Evolutionary conservation across 805 yeast species (phyloP).

Genomic region (Saccharomycopsis synnaedendra): DNA sequence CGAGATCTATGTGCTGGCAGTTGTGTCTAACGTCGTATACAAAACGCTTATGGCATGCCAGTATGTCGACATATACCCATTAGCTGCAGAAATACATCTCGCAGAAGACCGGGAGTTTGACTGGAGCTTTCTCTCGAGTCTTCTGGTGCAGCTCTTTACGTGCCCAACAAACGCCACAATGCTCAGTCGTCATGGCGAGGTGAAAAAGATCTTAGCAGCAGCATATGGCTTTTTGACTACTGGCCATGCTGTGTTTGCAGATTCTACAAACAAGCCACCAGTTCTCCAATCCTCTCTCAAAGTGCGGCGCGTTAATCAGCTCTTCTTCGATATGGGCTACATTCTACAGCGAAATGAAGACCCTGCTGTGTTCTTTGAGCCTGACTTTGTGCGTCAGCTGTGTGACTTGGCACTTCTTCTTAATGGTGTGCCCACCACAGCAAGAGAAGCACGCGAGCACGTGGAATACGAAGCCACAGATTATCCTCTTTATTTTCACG

Average conservation of each 20-base stretch:
- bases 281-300: constrained; percentile 37
- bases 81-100: constrained; percentile 57
- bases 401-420: constrained; percentile 57
- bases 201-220: constrained; percentile 48
- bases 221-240: constrained; percentile 52
- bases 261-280: constrained; percentile 20
- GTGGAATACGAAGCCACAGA: constrained; percentile 87
- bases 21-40: constrained; percentile 48
- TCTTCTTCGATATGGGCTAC: constrained; percentile 71
- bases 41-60: constrained; percentile 58
- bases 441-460: constrained; percentile 67
- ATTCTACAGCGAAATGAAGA: constrained; percentile 59
- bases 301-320: constrained; percentile 67
- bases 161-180: constrained; percentile 61
- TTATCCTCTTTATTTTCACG: constrained; percentile 34
- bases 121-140: constrained; percentile 50
- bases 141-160: constrained; percentile 75
- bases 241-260: constrained; percentile 36
- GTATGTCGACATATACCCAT: constrained; percentile 76
- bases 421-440: constrained; percentile 67
- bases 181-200: constrained; percentile 52
- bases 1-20: constrained; percentile 50
- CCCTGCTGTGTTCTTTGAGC: constrained; percentile 32
- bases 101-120: constrained; percentile 73
- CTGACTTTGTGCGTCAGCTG: constrained; percentile 41